phyloP scores from a whole-genome alignment of 495 filamentous ascomycete genomes.

The Penicillium silybi region DNA sequence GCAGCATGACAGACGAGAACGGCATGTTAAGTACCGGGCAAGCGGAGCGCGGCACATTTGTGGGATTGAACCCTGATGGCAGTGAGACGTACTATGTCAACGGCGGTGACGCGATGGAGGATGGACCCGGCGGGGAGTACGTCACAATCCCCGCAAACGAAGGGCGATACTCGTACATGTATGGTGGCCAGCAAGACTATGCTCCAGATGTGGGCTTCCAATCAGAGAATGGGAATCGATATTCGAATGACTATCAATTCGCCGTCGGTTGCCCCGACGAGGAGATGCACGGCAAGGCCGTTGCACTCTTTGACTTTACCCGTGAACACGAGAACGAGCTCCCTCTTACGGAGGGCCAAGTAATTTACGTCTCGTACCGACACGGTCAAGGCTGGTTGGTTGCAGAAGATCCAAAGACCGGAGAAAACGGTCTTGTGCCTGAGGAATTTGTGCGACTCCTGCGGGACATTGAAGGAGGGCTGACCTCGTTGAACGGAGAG shows the following conservation, averaged over 20 bases:
- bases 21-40: slow-evolving; percentile 18
- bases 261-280: slow-evolving; percentile 94
- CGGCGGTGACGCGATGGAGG: slow-evolving; percentile 54
- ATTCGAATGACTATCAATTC: slow-evolving; percentile 87
- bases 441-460: slow-evolving; percentile 95
- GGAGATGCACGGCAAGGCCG: slow-evolving; percentile 95
- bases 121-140: slow-evolving; percentile 74
- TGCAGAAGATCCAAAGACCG: slow-evolving; percentile 91
- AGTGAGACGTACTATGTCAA: slow-evolving; percentile 75
- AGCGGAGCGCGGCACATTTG: slow-evolving; percentile 59
- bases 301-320: slow-evolving; percentile 91
- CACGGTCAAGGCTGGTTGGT: slow-evolving; percentile 98
- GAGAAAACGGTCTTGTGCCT: slow-evolving; percentile 83
- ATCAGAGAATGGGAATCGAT: slow-evolving; percentile 65
- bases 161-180: slow-evolving; percentile 51
- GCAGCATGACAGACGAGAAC: slow-evolving; percentile 25
- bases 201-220: slow-evolving; percentile 50
- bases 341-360: slow-evolving; percentile 86
- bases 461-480: slow-evolving; percentile 78
- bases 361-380: slow-evolving; percentile 93
- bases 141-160: slow-evolving; percentile 72
- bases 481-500: slow-evolving; percentile 47
- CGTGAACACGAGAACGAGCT: slow-evolving; percentile 96
- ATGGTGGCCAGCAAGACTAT: slow-evolving; percentile 54
- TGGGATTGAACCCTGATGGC: slow-evolving; percentile 66